Evolutionary conservation across 345 rosid genomes (phyloP).

Genomic region (Angophora floribunda): DNA sequence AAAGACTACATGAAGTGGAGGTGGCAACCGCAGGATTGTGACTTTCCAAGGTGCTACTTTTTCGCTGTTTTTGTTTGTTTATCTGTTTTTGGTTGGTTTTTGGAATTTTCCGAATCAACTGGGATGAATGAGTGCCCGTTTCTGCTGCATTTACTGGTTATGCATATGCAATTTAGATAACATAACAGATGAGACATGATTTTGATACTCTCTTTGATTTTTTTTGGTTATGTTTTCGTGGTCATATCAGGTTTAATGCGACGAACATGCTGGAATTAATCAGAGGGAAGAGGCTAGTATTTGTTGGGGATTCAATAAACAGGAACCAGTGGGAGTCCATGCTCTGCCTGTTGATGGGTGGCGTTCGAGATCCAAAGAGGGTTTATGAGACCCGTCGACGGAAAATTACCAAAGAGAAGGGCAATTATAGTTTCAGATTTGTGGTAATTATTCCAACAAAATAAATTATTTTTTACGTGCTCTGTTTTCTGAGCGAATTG

Average conservation of each 20-base stretch:
- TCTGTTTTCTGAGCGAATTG: background rate
- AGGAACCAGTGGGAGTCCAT: slow-evolving; percentile 98
- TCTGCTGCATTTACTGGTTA: background rate
- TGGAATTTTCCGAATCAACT: background rate
- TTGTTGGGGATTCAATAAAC: slow-evolving; percentile 94
- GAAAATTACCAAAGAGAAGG: slow-evolving; percentile 81
- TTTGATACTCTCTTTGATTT: background rate
- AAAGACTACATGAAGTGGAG: slow-evolving; percentile 66
- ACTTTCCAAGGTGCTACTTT: slow-evolving; percentile 54
- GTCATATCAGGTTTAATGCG: slow-evolving; percentile 64
- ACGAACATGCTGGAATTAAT: slow-evolving; percentile 64
- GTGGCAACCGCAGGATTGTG: slow-evolving; percentile 80
- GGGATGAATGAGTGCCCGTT: background rate
- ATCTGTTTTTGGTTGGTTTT: background rate
- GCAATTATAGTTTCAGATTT: slow-evolving; percentile 78
- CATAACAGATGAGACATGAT: background rate
- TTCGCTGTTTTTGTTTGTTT: background rate
- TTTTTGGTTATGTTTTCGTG: background rate
- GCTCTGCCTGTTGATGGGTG: slow-evolving; percentile 76
- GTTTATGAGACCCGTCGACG: slow-evolving; percentile 80
- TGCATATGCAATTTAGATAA: background rate
- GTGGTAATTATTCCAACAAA: slow-evolving; percentile 31
- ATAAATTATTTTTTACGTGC: background rate
- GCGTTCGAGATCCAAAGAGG: slow-evolving; percentile 62
- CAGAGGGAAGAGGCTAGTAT: slow-evolving; percentile 84